A percentile compares a stretch with the other conserved stretches of the same genome.
These are phyloP conservation scores for Xeromyces bisporus DNA, from an alignment of 495 filamentous ascomycete species.

Conservation along the genomic window DNA sequence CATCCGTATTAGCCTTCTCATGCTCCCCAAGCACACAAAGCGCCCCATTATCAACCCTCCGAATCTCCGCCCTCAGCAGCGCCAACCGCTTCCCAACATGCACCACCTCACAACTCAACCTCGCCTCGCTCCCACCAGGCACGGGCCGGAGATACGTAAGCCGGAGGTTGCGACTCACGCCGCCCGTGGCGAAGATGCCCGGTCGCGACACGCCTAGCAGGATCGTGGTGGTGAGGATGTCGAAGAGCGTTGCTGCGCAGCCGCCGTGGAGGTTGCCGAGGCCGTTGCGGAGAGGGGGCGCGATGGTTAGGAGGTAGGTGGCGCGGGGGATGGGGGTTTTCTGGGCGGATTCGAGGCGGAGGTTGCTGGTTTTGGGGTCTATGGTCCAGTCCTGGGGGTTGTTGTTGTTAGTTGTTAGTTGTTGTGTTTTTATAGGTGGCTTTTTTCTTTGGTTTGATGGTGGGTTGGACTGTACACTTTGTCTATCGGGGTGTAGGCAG, in stretches of 20 bases:
- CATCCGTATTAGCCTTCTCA: slow-evolving; percentile 47
- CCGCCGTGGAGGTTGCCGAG: slow-evolving; percentile 54
- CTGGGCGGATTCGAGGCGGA: slow-evolving; percentile 27
- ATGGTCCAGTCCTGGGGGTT: slow-evolving; percentile 28
- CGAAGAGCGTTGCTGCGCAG: slow-evolving; percentile 48
- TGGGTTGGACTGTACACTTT: too few species aligned
- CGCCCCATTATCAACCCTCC: slow-evolving; percentile 28
- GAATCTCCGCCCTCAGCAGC: slow-evolving; percentile 24
- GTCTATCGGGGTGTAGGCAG: too few species aligned
- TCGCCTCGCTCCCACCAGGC: slow-evolving; percentile 29
- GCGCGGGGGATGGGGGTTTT: slow-evolving; percentile 17
- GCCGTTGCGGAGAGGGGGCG: slow-evolving; percentile 38
- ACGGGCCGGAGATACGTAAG: slow-evolving; percentile 51
- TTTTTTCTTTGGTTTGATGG: too few species aligned
- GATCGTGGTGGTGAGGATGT: slow-evolving; percentile 44
- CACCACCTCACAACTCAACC: slow-evolving; percentile 44
- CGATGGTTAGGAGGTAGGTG: slow-evolving; percentile 31
- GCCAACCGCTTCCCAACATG: slow-evolving; percentile 43
- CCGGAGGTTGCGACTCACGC: slow-evolving; percentile 49
- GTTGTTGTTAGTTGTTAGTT: too few species aligned
- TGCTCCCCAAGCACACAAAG: slow-evolving; percentile 50
- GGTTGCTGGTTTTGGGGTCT: slow-evolving; percentile 14
- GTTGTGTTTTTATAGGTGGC: too few species aligned
- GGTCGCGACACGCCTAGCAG: slow-evolving; percentile 37
- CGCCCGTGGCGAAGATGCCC: slow-evolving; percentile 45